phyloP scores from a whole-genome alignment of 768 basidiomycete genomes.

The Boletus bicolor region DNA sequence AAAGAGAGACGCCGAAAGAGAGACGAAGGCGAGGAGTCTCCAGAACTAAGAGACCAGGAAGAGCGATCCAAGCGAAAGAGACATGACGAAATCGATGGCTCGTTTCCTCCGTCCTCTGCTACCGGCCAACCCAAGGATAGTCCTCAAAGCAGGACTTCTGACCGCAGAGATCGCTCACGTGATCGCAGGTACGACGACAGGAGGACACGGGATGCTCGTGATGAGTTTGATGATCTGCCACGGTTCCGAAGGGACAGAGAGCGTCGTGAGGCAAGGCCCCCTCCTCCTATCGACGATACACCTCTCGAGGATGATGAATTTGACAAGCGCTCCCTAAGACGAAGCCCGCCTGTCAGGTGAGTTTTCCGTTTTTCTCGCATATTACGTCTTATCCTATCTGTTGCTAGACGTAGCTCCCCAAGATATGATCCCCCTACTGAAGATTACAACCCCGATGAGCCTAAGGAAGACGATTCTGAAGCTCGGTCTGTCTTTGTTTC shows the following conservation, averaged over 20 bases:
- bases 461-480: conserved; percentile 95
- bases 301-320: conserved; percentile 34
- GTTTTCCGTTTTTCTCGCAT: conserved; percentile 18
- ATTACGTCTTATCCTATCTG: conserved; percentile 4
- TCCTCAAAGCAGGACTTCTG: conserved; percentile 44
- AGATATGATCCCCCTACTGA: conserved; percentile 68
- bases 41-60: conserved; percentile 44
- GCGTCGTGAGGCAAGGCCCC: conserved; percentile 38
- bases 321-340: conserved; percentile 34
- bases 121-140: conserved; percentile 41
- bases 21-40: conserved; percentile 55
- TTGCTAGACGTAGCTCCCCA: conserved; percentile 63
- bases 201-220: conserved; percentile 43
- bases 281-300: conserved; percentile 40
- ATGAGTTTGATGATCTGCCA: conserved; percentile 60
- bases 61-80: conserved; percentile 66
- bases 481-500: conserved; percentile 98
- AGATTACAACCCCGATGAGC: conserved; percentile 78
- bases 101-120: conserved; percentile 39
- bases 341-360: conserved; percentile 44
- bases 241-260: conserved; percentile 44
- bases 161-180: conserved; percentile 46
- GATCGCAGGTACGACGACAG: conserved; percentile 59
- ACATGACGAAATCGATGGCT: conserved; percentile 51
- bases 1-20: conserved; percentile 62